Conservation (phyloP, 352 stramenopile genomes). For the Pelagophyceae sp. region DNA sequence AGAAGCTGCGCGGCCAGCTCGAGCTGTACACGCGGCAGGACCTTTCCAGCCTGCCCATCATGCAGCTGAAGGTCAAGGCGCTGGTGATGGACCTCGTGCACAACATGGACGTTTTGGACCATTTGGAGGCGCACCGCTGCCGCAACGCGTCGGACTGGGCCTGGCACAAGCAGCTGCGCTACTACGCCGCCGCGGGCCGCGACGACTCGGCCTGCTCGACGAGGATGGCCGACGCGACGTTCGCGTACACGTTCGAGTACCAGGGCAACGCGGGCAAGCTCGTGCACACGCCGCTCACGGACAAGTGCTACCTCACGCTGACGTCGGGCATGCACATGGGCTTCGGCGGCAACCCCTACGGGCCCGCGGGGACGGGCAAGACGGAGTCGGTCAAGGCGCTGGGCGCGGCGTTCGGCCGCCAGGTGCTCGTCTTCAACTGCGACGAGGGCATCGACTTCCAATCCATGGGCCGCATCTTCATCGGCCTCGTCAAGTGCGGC, state of each 20-base stretch:
- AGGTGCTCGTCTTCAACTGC: slow-evolving; percentile 80
- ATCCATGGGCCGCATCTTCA: slow-evolving; percentile 86
- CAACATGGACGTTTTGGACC: slow-evolving; percentile 82
- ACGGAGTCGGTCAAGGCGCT: slow-evolving; percentile 87
- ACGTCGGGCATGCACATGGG: slow-evolving; percentile 82
- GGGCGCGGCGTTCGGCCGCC: slow-evolving; percentile 69
- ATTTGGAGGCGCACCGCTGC: slow-evolving; percentile 46
- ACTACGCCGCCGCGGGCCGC: slow-evolving; percentile 44
- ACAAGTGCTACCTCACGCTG: slow-evolving; percentile 86
- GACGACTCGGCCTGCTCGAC: slow-evolving; percentile 46
- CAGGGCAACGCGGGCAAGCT: slow-evolving; percentile 82
- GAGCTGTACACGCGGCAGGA: slow-evolving; percentile 65
- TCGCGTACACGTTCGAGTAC: slow-evolving; percentile 88
- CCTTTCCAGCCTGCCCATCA: slow-evolving; percentile 65
- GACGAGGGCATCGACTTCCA: slow-evolving; percentile 68
- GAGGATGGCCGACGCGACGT: slow-evolving; percentile 64
- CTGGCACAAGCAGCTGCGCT: slow-evolving; percentile 86
- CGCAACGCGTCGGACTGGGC: slow-evolving; percentile 52
- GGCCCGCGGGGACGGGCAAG: slow-evolving; percentile 83
- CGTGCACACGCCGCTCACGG: slow-evolving; percentile 82
- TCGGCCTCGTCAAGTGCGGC: slow-evolving; percentile 82
- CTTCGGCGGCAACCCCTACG: slow-evolving; percentile 84
- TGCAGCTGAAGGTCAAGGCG: slow-evolving; percentile 84
- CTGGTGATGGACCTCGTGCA: slow-evolving; percentile 89
- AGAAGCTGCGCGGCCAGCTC: slow-evolving; percentile 42